Percentiles rank a stretch among this genome's conserved stretches.
Conservation (phyloP, 768 basidiomycete species). For the Termitomyces sp. region DNA sequence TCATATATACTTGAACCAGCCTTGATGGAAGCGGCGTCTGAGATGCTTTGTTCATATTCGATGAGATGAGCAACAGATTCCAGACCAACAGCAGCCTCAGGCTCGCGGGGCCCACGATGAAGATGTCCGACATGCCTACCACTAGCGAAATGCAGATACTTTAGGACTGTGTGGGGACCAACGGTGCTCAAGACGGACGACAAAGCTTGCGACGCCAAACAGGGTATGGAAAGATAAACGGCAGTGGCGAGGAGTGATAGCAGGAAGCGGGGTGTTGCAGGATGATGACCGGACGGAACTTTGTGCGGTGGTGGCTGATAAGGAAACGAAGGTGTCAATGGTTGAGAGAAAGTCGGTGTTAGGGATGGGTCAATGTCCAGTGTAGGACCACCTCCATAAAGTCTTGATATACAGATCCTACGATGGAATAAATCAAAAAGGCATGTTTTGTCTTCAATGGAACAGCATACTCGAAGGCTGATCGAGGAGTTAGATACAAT, state of each 20-base stretch:
- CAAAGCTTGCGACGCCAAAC: slow-evolving; percentile 72
- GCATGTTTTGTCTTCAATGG: not conserved
- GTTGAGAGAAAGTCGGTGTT: slow-evolving; percentile 58
- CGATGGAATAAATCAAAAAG: slow-evolving; percentile 2
- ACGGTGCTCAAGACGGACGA: slow-evolving; percentile 64
- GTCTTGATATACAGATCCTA: slow-evolving; percentile 79
- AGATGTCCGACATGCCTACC: slow-evolving; percentile 55
- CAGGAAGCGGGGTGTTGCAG: slow-evolving; percentile 74
- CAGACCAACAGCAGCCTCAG: slow-evolving; percentile 62
- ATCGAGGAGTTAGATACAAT: slow-evolving; percentile 3
- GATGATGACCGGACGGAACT: slow-evolving; percentile 54
- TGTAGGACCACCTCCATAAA: slow-evolving; percentile 83
- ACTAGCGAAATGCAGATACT: slow-evolving; percentile 78
- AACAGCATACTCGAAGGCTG: slow-evolving; percentile 75
- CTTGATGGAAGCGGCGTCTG: slow-evolving; percentile 1
- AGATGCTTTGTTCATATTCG: slow-evolving; percentile 25
- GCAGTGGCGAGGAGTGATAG: slow-evolving; percentile 84
- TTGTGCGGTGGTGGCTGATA: slow-evolving; percentile 20
- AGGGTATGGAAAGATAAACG: slow-evolving; percentile 79
- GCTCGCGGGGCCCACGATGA: slow-evolving; percentile 31
- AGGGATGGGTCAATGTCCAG: slow-evolving; percentile 61
- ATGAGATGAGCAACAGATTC: slow-evolving; percentile 56
- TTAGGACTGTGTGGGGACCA: slow-evolving; percentile 69
- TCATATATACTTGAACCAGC: not conserved
- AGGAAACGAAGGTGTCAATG: slow-evolving; percentile 69